Conservation (phyloP, 2,329 filamentous ascomycete species). For the Diplodia intermedia region DNA sequence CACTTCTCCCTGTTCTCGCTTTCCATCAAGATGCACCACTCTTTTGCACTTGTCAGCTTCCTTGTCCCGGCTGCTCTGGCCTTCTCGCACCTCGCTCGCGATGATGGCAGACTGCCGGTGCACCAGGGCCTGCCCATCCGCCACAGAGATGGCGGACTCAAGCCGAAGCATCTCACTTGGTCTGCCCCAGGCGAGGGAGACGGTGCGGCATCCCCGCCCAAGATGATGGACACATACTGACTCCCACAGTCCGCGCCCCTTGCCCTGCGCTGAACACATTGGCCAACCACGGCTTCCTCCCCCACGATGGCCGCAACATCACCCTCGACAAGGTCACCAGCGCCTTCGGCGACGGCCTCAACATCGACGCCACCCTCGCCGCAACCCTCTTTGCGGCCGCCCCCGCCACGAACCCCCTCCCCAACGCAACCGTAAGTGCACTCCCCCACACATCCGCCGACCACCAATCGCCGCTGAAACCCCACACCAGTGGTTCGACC, state of each 20-base stretch:
- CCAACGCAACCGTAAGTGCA: background rate
- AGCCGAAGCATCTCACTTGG: background rate
- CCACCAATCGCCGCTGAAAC: no score
- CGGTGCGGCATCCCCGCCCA: background rate
- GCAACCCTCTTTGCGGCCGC: background rate
- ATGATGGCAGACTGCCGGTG: no score
- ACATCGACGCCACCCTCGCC: background rate
- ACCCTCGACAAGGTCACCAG: constrained; percentile 40
- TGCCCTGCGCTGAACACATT: constrained; percentile 46
- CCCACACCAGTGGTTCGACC: constrained; percentile 36
- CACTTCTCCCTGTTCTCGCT: no score
- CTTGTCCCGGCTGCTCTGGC: background rate
- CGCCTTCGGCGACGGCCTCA: background rate
- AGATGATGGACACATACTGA: no score
- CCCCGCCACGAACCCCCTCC: background rate
- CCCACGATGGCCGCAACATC: constrained; percentile 43
- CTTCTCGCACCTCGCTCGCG: background rate
- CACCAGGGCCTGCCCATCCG: no score
- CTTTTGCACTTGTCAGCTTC: background rate
- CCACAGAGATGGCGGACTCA: background rate
- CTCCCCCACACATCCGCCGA: background rate
- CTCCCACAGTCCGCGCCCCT: constrained; percentile 36
- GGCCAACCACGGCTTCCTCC: constrained; percentile 46
- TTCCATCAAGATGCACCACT: no score
- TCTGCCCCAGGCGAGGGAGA: background rate